A percentile compares a stretch with the other conserved stretches of the same genome.
phyloP scores from a whole-genome alignment of 2,329 filamentous ascomycete species.

The Pseudocercospora crystallina region DNA sequence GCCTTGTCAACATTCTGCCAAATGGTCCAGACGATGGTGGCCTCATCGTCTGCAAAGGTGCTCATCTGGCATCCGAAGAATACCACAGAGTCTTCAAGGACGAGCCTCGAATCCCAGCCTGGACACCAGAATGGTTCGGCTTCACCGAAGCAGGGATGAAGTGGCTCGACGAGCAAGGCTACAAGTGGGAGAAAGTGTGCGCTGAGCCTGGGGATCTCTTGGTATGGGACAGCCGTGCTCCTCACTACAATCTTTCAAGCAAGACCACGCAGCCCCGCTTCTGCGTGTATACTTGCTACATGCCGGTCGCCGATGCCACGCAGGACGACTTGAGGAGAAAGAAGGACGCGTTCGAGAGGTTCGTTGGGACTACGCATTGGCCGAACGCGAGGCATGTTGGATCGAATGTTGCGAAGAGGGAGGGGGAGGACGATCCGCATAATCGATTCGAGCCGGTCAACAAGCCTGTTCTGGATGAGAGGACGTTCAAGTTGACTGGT shows the following conservation, averaged over 20 bases:
- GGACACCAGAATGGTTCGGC: constrained; percentile 37
- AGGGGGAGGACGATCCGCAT: constrained; percentile 34
- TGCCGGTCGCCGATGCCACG: constrained; percentile 37
- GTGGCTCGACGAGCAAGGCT: constrained; percentile 27
- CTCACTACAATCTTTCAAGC: constrained; percentile 36
- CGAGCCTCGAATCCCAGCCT: constrained; percentile 33
- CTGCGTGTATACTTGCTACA: constrained; percentile 38
- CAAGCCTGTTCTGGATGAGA: constrained; percentile 42
- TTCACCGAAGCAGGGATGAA: constrained; percentile 36
- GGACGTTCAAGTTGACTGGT: constrained; percentile 49
- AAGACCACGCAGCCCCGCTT: constrained; percentile 33
- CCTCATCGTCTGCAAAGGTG: constrained; percentile 38
- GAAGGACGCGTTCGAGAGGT: constrained; percentile 35
- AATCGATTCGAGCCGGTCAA: constrained; percentile 42
- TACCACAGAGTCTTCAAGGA: constrained; percentile 33
- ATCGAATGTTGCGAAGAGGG: constrained; percentile 34
- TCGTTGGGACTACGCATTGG: constrained; percentile 37
- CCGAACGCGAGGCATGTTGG: constrained; percentile 38
- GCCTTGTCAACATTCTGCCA: constrained; percentile 48
- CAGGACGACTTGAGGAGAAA: constrained; percentile 37
- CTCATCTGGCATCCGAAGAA: constrained; percentile 34
- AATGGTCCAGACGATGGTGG: constrained; percentile 40
- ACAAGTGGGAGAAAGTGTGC: constrained; percentile 28
- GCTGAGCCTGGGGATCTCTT: constrained; percentile 30
- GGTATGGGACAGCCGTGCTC: constrained; percentile 28